Evolutionary conservation across 2,329 filamentous ascomycete genomes (phyloP), one percentile per base, ranked within the genome.

Genomic region (Macroventuria anomochaeta): DNA sequence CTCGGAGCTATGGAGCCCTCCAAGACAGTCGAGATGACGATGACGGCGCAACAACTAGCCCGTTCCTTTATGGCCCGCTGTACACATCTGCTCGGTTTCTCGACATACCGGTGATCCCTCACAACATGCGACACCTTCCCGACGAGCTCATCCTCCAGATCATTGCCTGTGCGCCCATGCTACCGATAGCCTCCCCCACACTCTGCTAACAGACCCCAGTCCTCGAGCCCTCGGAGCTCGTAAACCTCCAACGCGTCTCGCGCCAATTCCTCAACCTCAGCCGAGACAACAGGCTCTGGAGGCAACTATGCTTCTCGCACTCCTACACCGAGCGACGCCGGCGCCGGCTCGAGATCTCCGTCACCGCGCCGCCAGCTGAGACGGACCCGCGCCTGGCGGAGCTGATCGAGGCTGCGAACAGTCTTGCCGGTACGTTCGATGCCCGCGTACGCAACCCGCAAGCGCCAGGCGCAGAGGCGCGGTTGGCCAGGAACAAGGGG

Each of bases 201-300:
- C 20, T 40, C 20, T 46, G 44, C 42, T 53, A 41, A 49, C 49
- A 40, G 21, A 13, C 13, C 6, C 7, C 43, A 89, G 86, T 81
- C 67, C 82, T 91, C 55, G 79, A 84, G 12, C 81, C 85, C 13
- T 66, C 70, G 32, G 84, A 91, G 58, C 81, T 93, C 54, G 83
- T 88, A 47, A 81, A 75, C 43, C 77, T 93, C 26, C 90, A 93
- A 74, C 81, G 83, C 15, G 85, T 91, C 13, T 93, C 86, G 25
- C 84, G 80, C 58, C 81, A 80, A 33, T 84, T 93, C 55, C 81
- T 87, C 26, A 74, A 78, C 28, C 78, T 95, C 36, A 42, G 50
- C 37, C 50, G 50, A 26, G 91, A 96, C 69, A 84, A 89, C 64
- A 83, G 80, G 32, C 78, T 93, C 29, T 97, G 93, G 93, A 88